Evolutionary conservation across 805 yeast species (phyloP), one percentile per base, ranked within the genome.

Genomic region (Tetrapisispora arboricola): DNA sequence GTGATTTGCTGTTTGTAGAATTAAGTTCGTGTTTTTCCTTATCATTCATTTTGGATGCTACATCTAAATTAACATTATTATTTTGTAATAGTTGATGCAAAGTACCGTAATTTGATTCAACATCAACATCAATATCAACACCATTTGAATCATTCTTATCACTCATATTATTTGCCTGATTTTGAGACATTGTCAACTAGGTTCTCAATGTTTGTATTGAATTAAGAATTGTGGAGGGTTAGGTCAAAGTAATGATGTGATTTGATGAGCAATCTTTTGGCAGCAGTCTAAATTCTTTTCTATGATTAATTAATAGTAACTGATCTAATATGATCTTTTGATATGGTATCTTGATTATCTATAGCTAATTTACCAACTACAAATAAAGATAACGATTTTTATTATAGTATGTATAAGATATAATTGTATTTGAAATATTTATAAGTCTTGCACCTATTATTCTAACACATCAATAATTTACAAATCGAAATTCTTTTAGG

Each of bases 31-130:
- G 19, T 35, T 21, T 19, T n/a, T 13, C 12, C 6, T 35, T 19
- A 18, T n/a, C 32, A 27, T 28, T 12, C 4, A 20, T 16, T 20
- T 36, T 27, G 10, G 30, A 15, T 15, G 32, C 15, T 25, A 6
- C 26, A 25, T 31, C 36, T 29, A 28, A 28, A 21, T 36, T 21
- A 19, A 13, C 30, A 31, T 22, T 16, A 25, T 38, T 17, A 20
- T 38, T 24, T 30, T 29, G 35, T 19, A 38, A 27, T 32, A 38
- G 26, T 32, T 26, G 28, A 20, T 38, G 31, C 25, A 38, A 38
- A 26, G 41, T 38, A 24, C 29, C 29, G 15, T 22, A 16, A 17
- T 24, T 24, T 16, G 37, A 24, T 22, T 34, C 37, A 15, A 8
- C 22, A n/a, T 15, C 29, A 15, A 6, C 6, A 17, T n/a, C 7